Base-by-base conservation (phyloP, 768 basidiomycete genomes). In the Gloeopeniophorella convolvens region DNA sequence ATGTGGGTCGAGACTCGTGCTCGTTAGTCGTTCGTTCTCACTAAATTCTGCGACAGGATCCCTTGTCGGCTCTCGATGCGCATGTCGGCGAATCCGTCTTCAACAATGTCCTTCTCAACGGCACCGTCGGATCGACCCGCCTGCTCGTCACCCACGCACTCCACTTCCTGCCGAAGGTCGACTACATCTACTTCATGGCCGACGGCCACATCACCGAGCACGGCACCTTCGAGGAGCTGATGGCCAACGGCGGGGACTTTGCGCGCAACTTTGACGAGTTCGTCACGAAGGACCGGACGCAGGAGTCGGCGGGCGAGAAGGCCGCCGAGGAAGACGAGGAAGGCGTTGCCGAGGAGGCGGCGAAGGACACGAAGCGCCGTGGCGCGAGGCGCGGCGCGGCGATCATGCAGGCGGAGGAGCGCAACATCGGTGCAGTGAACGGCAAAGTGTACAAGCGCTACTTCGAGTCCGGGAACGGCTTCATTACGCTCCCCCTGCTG, bases 81-180 rank as follows among this genome's bases (percentile, higher is more conserved):
- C 90, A 93, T 62, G 90, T 95, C 42, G 92, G 91, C 33, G 88
- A 87, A 64, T 76, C 80, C 3, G 82, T 94, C 12, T 92, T 95
- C 70, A 79, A 87, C 61, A 83, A 93, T 50, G 86, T 91, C 10
- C 75, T 95, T 41, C 73, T 80, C 49, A 78, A 79, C 47, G 76
- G 73, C 13, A 69, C 79, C 12, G 62, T 70, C 4, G 77, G 74
- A 36, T 90, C 89, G 64, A 95, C 93, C 7, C 78, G 89, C 24
- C 72, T 97, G 39, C 79, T 97, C 44, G 91, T 95, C 39, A 97
- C 93, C 0, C 91, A 95, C 61, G 90, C 89, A 1, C 73, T 95
- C 8, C 91, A 95, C 66, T 88, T 94, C 71, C 76, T 97, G 21
- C 85, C 88, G 1, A 73, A 85, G 49, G 88, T 89, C 23, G 91